Conservation (phyloP, 768 basidiomycete species). For the Psilocybe subaeruginosa region DNA sequence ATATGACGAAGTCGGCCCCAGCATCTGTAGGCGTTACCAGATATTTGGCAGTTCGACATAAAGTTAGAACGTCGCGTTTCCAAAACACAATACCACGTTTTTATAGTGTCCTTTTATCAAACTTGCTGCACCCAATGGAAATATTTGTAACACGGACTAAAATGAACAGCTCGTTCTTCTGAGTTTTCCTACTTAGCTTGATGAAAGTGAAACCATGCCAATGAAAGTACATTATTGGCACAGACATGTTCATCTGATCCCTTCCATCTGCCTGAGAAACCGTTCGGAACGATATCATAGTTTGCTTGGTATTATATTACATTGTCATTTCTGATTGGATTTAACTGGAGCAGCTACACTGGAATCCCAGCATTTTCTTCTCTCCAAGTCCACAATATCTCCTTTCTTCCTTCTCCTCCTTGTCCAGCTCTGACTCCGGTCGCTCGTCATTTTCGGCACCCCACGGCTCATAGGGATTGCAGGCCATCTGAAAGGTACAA, state of each 20-base stretch:
- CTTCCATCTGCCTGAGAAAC: no score
- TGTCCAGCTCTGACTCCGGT: slow-evolving; percentile 48
- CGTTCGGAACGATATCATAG: background rate
- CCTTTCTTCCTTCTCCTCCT: slow-evolving; percentile 70
- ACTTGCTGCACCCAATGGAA: slow-evolving; percentile 1
- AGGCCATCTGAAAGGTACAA: slow-evolving; percentile 72
- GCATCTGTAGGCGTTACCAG: slow-evolving; percentile 90
- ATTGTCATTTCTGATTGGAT: background rate
- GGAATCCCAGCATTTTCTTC: slow-evolving; percentile 80
- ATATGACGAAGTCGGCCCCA: slow-evolving; percentile 92
- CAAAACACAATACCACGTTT: slow-evolving; percentile 8
- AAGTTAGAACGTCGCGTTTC: slow-evolving; percentile 4
- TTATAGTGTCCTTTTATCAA: background rate
- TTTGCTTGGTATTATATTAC: background rate
- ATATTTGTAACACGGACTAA: slow-evolving; percentile 1
- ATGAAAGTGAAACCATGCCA: background rate
- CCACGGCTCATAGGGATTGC: slow-evolving; percentile 84
- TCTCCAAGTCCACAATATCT: slow-evolving; percentile 81
- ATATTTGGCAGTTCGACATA: slow-evolving; percentile 91
- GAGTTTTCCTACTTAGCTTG: background rate
- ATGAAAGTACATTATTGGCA: background rate
- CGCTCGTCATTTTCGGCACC: slow-evolving; percentile 68
- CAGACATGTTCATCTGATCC: no score
- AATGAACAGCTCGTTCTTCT: background rate
- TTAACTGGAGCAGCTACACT: slow-evolving; percentile 92